Percentiles rank a stretch among this genome's conserved stretches.
Evolutionary conservation across 2,329 filamentous ascomycete genomes (phyloP).

Genomic region (Bertia moriformis): DNA sequence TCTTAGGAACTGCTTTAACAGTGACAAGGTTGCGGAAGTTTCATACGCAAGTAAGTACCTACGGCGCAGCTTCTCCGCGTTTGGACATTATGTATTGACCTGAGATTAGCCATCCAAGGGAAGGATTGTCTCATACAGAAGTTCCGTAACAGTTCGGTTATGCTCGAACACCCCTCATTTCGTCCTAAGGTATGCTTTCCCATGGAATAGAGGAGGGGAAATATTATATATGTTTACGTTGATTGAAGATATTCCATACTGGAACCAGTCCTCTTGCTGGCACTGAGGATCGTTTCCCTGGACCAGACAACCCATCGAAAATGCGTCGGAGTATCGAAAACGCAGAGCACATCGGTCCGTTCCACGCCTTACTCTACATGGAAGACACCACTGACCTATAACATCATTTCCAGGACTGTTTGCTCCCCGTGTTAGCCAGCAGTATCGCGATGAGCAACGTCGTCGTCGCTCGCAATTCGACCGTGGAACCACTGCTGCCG

Average conservation of each 20-base stretch:
- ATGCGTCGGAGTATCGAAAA: constrained; percentile 79
- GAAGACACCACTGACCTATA: constrained; percentile 1
- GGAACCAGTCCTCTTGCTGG: constrained; percentile 39
- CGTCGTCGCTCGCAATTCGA: constrained; percentile 68
- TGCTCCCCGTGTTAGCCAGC: constrained; percentile 62
- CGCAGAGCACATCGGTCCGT: constrained; percentile 66
- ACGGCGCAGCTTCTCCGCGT: neutral
- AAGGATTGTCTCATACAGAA: constrained; percentile 83
- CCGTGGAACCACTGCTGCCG: constrained; percentile 46
- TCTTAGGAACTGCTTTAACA: constrained; percentile 63
- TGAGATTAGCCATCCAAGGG: constrained; percentile 64
- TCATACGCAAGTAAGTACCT: constrained; percentile 74
- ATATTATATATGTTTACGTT: constrained; percentile 6
- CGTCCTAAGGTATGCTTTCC: constrained; percentile 57
- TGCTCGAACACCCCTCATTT: constrained; percentile 70
- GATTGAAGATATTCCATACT: constrained; percentile 38
- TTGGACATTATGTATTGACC: neutral
- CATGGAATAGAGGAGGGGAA: constrained; percentile 1
- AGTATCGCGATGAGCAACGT: constrained; percentile 61
- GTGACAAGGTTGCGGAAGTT: constrained; percentile 73
- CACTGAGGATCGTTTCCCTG: constrained; percentile 50
- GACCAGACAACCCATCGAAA: constrained; percentile 72
- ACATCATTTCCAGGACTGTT: constrained; percentile 46
- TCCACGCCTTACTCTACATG: neutral
- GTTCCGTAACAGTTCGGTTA: constrained; percentile 91